Conservation (phyloP, 495 filamentous ascomycete species). For the Hypoxylon fuscum region DNA sequence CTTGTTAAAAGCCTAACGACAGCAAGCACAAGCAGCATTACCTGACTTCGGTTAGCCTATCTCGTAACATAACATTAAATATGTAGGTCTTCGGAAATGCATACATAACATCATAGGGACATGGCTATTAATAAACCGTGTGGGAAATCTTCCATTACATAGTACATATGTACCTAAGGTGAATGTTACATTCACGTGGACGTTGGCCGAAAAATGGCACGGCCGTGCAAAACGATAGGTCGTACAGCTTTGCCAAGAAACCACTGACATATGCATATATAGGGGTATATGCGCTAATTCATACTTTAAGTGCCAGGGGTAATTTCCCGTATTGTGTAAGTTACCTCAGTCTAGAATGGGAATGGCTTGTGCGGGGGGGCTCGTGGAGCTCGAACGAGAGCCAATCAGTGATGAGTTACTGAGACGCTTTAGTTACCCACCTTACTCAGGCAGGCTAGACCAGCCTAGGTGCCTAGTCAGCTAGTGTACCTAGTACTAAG, state of each 20-base stretch:
- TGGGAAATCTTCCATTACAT: no score
- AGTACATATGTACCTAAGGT: no score
- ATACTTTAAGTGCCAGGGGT: neutral
- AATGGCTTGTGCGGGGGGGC: slow-evolving; percentile 20
- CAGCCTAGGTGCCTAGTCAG: slow-evolving; percentile 1
- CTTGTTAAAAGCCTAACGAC: no score
- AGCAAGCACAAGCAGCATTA: no score
- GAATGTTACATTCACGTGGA: slow-evolving; percentile 8
- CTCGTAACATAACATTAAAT: slow-evolving; percentile 1
- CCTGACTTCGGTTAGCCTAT: neutral
- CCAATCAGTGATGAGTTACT: slow-evolving; percentile 20
- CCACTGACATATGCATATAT: slow-evolving; percentile 26
- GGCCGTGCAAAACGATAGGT: slow-evolving; percentile 27
- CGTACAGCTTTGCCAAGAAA: slow-evolving; percentile 28
- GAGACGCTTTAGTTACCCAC: slow-evolving; percentile 27
- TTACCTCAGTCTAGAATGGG: slow-evolving; percentile 8
- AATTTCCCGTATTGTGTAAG: neutral
- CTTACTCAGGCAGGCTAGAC: slow-evolving; percentile 33
- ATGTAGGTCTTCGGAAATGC: neutral
- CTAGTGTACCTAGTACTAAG: neutral
- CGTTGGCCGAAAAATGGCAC: slow-evolving; percentile 9
- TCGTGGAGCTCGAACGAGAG: slow-evolving; percentile 26
- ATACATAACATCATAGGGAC: neutral
- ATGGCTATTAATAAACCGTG: no score
- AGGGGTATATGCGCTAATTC: slow-evolving; percentile 23